Base-by-base conservation (phyloP, 768 basidiomycete genomes). In the Hydnomerulius pinastri region DNA sequence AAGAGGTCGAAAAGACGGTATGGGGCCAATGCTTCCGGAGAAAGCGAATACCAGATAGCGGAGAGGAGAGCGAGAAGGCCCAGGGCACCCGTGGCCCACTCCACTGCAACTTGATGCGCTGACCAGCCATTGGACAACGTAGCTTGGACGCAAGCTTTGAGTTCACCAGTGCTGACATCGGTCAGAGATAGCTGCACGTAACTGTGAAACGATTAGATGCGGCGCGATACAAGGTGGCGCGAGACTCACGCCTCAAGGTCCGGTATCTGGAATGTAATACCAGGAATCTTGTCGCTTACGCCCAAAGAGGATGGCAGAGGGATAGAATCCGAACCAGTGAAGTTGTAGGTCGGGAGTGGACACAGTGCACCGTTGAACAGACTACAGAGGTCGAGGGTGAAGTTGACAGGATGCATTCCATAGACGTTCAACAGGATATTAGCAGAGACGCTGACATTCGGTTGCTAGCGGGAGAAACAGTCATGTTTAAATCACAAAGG, bases 81-180 rank as follows among this genome's bases (percentile, higher is more conserved):
- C 27, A 90, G 74, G 17, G 76, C 83, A 20, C 81, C 89, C 7
- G 88, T 86, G 1, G 80, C 73, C 89, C 91, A 96, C 58, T 84
- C 79, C 11, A 92, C 94, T 12, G 81, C 81, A 10, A 72, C 65
- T 64, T 90, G 90, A 51, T 81, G 83, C 1, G 84, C 79, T 1
- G 93, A 90, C 80, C 86, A 86, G 9, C 95, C 95, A 64, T 99
- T 99, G 15, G 91, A 86, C 10, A 98, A 74, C 2, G 93, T 95
- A 15, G 93, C 83, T 67, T 95, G 92, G 7, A 99, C 79, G 60
- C 96, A 99, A 0, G 93, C 92, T 46, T 86, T 90, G 54, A 90
- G 75, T 7, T 81, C 66, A 41, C 87, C 85, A 5, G 90, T 89
- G 42, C 74, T 72, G 27, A 83, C 78, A 54, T 90, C 82, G 2